Percentiles rank a stretch among this genome's conserved stretches.
Evolutionary conservation across 495 filamentous ascomycete species (phyloP).

Genomic region (Trichoderma orchidacearum): DNA sequence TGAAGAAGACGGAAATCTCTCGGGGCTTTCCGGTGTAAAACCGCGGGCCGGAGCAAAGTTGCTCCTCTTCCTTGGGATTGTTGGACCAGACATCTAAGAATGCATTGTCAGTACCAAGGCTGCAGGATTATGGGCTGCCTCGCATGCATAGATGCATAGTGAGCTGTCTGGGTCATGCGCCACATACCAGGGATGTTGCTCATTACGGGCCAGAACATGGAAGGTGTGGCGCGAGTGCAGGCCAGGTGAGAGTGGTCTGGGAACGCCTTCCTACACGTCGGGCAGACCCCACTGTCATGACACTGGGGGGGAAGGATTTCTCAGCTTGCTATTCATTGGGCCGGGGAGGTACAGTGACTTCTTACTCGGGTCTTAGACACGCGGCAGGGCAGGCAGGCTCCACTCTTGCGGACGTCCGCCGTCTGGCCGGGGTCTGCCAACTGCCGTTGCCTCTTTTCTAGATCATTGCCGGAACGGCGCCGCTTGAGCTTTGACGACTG

Average conservation of each 20-base stretch:
- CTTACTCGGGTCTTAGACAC: constrained; percentile 2
- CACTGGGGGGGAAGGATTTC: neutral
- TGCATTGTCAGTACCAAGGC: neutral
- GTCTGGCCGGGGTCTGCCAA: constrained; percentile 3
- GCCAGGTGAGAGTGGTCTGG: constrained; percentile 3
- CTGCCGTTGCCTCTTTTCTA: neutral
- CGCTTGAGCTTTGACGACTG: neutral
- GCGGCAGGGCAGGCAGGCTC: constrained; percentile 4
- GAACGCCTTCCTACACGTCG: constrained; percentile 2
- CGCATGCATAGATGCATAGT: too few species aligned
- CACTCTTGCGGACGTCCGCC: constrained; percentile 4
- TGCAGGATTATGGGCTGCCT: too few species aligned
- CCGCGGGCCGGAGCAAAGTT: neutral
- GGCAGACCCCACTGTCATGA: constrained; percentile 2
- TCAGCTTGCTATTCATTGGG: neutral
- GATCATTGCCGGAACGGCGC: neutral
- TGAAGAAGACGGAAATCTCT: constrained; percentile 1
- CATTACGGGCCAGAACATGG: constrained; percentile 2
- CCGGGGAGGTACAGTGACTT: constrained; percentile 1
- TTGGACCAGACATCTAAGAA: constrained; percentile 1
- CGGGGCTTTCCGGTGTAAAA: constrained; percentile 1
- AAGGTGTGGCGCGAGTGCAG: neutral
- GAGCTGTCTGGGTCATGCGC: neutral
- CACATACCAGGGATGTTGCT: constrained; percentile 1
- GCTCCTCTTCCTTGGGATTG: constrained; percentile 1